phyloP scores from a whole-genome alignment of 495 filamentous ascomycete genomes.

The Astrothelium subdiscretum region DNA sequence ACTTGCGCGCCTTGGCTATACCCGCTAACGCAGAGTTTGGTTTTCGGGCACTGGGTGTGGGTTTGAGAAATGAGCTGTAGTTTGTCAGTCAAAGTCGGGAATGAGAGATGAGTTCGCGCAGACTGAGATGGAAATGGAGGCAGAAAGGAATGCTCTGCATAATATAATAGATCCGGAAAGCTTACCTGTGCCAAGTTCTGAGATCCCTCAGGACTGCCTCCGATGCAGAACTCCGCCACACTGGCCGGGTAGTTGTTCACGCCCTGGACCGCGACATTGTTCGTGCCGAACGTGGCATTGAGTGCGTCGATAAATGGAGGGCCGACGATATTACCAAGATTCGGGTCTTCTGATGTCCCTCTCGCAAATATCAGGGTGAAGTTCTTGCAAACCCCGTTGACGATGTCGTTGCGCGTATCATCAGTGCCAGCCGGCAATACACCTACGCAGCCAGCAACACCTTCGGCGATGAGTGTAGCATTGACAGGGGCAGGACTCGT shows the following conservation, averaged over 20 bases:
- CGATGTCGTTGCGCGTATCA: constrained; percentile 10
- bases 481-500: background rate
- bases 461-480: background rate
- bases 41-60: constrained; percentile 18
- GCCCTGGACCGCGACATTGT: constrained; percentile 11
- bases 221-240: constrained; percentile 1
- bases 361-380: constrained; percentile 14
- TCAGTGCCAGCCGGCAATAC: background rate
- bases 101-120: background rate
- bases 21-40: constrained; percentile 21
- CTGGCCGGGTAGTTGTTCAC: constrained; percentile 10
- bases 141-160: background rate
- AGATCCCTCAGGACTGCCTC: constrained; percentile 6
- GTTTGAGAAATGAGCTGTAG: constrained; percentile 11
- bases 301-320: constrained; percentile 9
- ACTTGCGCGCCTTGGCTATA: constrained; percentile 23
- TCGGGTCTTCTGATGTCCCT: constrained; percentile 9
- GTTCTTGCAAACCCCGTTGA: constrained; percentile 6
- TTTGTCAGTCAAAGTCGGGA: background rate
- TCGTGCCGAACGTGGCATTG: background rate
- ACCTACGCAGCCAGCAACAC: background rate
- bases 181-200: constrained; percentile 3
- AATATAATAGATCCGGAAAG: background rate
- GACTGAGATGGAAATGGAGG: background rate
- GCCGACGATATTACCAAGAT: constrained; percentile 10